phyloP scores from a whole-genome alignment of 2,329 filamentous ascomycete species.

The Paraconiothyrium brasiliense region DNA sequence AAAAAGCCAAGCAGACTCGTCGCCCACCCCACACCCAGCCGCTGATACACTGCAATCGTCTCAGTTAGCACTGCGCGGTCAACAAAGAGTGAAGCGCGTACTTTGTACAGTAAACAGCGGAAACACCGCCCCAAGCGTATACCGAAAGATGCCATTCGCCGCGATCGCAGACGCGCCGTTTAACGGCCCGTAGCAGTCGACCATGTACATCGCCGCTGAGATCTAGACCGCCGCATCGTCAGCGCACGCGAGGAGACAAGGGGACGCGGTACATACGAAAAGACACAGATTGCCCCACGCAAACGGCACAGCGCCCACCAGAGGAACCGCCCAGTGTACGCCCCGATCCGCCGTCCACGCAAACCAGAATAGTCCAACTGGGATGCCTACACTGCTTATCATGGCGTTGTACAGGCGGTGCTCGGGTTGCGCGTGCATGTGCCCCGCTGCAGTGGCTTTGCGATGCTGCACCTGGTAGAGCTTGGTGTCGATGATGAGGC shows the following conservation, averaged over 20 bases:
- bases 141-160: slow-evolving; percentile 51
- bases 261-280: slow-evolving; percentile 57
- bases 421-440: slow-evolving; percentile 59
- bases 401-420: slow-evolving; percentile 68
- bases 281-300: slow-evolving; percentile 69
- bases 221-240: slow-evolving; percentile 20
- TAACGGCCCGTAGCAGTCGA: slow-evolving; percentile 44
- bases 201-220: slow-evolving; percentile 40
- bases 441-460: slow-evolving; percentile 37
- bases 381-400: slow-evolving; percentile 64
- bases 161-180: slow-evolving; percentile 50
- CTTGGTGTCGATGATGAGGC: slow-evolving; percentile 46
- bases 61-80: slow-evolving; percentile 4
- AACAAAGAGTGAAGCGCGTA: slow-evolving; percentile 19
- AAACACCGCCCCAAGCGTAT: slow-evolving; percentile 46
- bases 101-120: slow-evolving; percentile 52
- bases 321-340: slow-evolving; percentile 62
- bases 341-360: slow-evolving; percentile 63
- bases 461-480: slow-evolving; percentile 49
- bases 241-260: too few relatives aligned
- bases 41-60: slow-evolving; percentile 37
- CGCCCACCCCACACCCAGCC: slow-evolving; percentile 51
- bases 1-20: slow-evolving; percentile 52
- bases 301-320: slow-evolving; percentile 64
- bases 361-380: slow-evolving; percentile 68